Percentiles rank a stretch among this genome's conserved stretches.
Conservation (phyloP, 23 red algal genomes). For the Gracilariopsis chorda region DNA sequence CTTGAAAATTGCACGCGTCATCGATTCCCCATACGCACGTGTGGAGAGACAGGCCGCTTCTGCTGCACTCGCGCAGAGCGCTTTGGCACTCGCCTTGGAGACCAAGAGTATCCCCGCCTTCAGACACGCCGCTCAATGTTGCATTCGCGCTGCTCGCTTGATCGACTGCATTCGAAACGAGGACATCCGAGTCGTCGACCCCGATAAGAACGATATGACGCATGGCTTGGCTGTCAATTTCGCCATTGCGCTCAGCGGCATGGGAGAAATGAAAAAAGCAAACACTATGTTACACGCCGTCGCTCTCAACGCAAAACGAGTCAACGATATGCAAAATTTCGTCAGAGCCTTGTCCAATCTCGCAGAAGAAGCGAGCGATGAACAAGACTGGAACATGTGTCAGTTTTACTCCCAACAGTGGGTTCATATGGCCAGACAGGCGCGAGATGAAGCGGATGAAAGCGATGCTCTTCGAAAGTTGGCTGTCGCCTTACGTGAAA, state of each 20-base stretch:
- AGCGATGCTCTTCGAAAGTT: conserved; percentile 35
- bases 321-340: conserved; percentile 30
- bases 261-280: conserved; percentile 34
- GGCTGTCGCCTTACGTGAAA: conserved; percentile 15
- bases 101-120: neutral
- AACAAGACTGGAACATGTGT: conserved; percentile 33
- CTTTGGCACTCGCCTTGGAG: conserved; percentile 30
- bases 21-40: neutral
- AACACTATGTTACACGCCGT: conserved; percentile 21
- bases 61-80: conserved; percentile 31
- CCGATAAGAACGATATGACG: conserved; percentile 4
- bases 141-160: conserved; percentile 4
- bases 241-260: conserved; percentile 33
- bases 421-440: conserved; percentile 34
- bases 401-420: conserved; percentile 31
- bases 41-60: conserved; percentile 18
- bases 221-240: conserved; percentile 33
- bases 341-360: conserved; percentile 45
- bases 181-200: neutral
- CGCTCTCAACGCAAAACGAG: conserved; percentile 2
- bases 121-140: conserved; percentile 1
- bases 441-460: conserved; percentile 31
- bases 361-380: conserved; percentile 53
- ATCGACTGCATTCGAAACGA: conserved; percentile 1
- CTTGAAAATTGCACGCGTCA: conserved; percentile 2